These are phyloP conservation scores for Amanita exitialis DNA, from an alignment of 768 basidiomycete species.

Conservation along the genomic window DNA sequence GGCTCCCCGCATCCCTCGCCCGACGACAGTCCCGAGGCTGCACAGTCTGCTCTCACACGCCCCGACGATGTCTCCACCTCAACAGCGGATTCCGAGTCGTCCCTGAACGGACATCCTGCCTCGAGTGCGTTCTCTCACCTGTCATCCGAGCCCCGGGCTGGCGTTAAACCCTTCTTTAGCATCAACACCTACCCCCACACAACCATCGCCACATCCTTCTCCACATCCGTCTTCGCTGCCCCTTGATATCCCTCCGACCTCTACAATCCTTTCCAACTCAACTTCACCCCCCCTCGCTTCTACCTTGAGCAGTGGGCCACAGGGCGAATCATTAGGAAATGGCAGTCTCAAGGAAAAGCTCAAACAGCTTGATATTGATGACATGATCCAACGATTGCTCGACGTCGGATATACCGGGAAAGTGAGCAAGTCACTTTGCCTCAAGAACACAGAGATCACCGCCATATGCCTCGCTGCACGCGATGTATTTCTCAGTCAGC, in stretches of 20 bases:
- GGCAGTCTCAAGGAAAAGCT: slow-evolving; percentile 45
- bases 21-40: slow-evolving; percentile 29
- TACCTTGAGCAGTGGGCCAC: slow-evolving; percentile 25
- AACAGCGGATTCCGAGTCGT: slow-evolving; percentile 24
- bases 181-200: neutral
- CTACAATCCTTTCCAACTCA: slow-evolving; percentile 76
- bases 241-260: slow-evolving; percentile 71
- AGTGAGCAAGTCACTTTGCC: slow-evolving; percentile 88
- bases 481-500: slow-evolving; percentile 93
- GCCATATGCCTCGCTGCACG: slow-evolving; percentile 92
- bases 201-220: slow-evolving; percentile 25
- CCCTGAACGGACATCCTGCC: slow-evolving; percentile 32
- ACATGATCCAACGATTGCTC: slow-evolving; percentile 93
- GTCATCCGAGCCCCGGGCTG: neutral
- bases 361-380: slow-evolving; percentile 85
- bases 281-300: slow-evolving; percentile 47
- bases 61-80: slow-evolving; percentile 25
- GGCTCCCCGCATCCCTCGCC: slow-evolving; percentile 23
- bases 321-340: slow-evolving; percentile 32
- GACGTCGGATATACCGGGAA: slow-evolving; percentile 98
- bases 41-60: slow-evolving; percentile 35
- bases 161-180: neutral
- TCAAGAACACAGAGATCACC: slow-evolving; percentile 95
- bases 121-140: slow-evolving; percentile 19
- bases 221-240: slow-evolving; percentile 37